Percentiles rank a stretch among this genome's conserved stretches.
Evolutionary conservation across 257 asterid genomes (phyloP).

Genomic region (Galeopsis tetrahit): DNA sequence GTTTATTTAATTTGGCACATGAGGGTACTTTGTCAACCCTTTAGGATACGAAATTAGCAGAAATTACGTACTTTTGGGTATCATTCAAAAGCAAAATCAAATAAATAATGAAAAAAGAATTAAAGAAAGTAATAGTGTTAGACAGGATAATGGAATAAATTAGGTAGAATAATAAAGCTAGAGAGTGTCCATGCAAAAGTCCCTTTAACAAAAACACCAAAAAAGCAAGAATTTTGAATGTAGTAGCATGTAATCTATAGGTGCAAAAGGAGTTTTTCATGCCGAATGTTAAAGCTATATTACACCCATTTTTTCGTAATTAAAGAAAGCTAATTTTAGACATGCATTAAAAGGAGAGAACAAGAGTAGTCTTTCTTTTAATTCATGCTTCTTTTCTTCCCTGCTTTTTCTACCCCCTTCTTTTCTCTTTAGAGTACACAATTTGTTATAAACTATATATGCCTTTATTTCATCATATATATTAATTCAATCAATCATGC

Average conservation of each 20-base stretch:
- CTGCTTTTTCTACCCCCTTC: not conserved
- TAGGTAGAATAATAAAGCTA: conserved; percentile 36
- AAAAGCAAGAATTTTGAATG: conserved; percentile 38
- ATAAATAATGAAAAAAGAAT: conserved; percentile 15
- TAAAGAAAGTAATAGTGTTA: conserved; percentile 30
- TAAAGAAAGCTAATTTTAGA: conserved; percentile 56
- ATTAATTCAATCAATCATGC: not conserved
- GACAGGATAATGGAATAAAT: conserved; percentile 43
- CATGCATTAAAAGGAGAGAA: conserved; percentile 77
- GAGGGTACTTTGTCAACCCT: conserved; percentile 41
- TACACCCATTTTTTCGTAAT: conserved; percentile 46
- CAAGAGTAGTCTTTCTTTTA: conserved; percentile 44
- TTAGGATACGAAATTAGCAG: conserved; percentile 38
- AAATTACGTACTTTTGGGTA: conserved; percentile 35
- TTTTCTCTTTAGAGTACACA: not conserved
- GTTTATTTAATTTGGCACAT: not conserved
- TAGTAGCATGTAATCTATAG: conserved; percentile 26
- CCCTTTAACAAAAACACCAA: conserved; percentile 51
- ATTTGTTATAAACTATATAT: not conserved
- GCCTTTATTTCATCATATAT: not conserved
- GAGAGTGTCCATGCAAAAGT: conserved; percentile 74
- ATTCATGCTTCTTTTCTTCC: conserved; percentile 21
- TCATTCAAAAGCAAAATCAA: conserved; percentile 30
- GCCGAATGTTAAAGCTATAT: conserved; percentile 38
- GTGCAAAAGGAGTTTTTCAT: conserved; percentile 59